Conservation (phyloP, 192 early-diverging fungal genomes). For the Backusella parvicylindrica region DNA sequence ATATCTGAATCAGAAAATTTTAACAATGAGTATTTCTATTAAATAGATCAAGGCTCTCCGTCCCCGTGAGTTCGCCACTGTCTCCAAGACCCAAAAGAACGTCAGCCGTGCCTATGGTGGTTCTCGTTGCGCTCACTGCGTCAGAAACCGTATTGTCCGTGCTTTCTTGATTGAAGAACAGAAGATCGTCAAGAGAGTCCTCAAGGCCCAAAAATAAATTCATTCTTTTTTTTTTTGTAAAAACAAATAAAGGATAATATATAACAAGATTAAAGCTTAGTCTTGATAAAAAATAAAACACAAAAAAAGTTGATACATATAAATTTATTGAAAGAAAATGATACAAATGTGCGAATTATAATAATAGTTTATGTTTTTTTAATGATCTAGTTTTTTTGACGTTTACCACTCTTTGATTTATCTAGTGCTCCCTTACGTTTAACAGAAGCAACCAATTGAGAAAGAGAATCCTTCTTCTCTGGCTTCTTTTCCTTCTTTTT, state of each 20-base stretch:
- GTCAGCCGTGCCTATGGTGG: slow-evolving; percentile 98
- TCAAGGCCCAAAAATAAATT: slow-evolving; percentile 65
- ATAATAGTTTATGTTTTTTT: not conserved
- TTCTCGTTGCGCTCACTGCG: slow-evolving; percentile 86
- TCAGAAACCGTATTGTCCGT: slow-evolving; percentile 84
- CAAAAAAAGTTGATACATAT: not conserved
- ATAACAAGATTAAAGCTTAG: not conserved
- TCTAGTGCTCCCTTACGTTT: slow-evolving; percentile 59
- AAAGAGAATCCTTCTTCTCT: slow-evolving; percentile 44
- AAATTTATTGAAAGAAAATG: not conserved
- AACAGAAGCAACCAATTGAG: slow-evolving; percentile 54
- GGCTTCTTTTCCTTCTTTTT: slow-evolving; percentile 18
- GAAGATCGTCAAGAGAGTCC: slow-evolving; percentile 99
- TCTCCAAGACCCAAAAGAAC: slow-evolving; percentile 91
- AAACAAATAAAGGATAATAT: not conserved
- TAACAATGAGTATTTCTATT: too few relatives aligned
- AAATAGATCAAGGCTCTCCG: slow-evolving; percentile 64
- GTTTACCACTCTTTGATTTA: slow-evolving; percentile 29
- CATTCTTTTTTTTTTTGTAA: not conserved
- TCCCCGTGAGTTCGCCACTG: slow-evolving; percentile 83
- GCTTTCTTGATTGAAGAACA: slow-evolving; percentile 99
- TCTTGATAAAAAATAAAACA: not conserved
- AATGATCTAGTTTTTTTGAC: slow-evolving; percentile 19
- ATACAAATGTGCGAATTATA: not conserved
- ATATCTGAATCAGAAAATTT: too few relatives aligned